Evolutionary conservation across 1,284 basidiomycete genomes (phyloP).

Genomic region (Stygiomarasmius scandens): DNA sequence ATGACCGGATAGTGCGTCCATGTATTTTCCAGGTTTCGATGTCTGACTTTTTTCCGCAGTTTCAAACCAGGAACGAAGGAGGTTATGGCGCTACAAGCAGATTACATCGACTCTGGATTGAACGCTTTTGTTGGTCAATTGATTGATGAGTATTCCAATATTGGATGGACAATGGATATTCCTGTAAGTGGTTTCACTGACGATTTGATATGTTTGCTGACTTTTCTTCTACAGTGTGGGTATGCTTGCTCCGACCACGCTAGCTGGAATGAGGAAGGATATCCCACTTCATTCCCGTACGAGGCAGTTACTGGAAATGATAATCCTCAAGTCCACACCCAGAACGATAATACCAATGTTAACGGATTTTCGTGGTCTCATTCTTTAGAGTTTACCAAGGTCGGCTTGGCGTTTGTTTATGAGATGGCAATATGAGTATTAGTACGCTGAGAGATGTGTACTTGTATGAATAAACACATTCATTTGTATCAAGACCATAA

Average conservation of each 20-base stretch:
- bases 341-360: conserved; percentile 35
- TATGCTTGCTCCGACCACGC: conserved; percentile 44
- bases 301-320: conserved; percentile 16
- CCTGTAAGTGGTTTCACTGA: no score
- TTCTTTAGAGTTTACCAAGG: conserved; percentile 41
- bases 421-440: conserved; percentile 32
- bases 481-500: no score
- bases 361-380: conserved; percentile 23
- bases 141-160: conserved; percentile 18
- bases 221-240: no score
- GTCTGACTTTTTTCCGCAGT: conserved; percentile 34
- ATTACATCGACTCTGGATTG: conserved; percentile 14
- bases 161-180: background rate
- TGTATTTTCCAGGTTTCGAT: conserved; percentile 41
- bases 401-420: conserved; percentile 46
- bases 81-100: conserved; percentile 17
- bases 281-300: conserved; percentile 40
- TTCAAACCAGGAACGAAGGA: conserved; percentile 16
- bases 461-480: no score
- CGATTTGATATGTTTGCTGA: no score
- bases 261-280: conserved; percentile 45
- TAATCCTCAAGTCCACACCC: conserved; percentile 36
- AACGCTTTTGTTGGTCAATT: conserved; percentile 16
- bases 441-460: no score
- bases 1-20: conserved; percentile 22